Evolutionary conservation across 257 asterid genomes (phyloP).

Genomic region (Plantago elongata): DNA sequence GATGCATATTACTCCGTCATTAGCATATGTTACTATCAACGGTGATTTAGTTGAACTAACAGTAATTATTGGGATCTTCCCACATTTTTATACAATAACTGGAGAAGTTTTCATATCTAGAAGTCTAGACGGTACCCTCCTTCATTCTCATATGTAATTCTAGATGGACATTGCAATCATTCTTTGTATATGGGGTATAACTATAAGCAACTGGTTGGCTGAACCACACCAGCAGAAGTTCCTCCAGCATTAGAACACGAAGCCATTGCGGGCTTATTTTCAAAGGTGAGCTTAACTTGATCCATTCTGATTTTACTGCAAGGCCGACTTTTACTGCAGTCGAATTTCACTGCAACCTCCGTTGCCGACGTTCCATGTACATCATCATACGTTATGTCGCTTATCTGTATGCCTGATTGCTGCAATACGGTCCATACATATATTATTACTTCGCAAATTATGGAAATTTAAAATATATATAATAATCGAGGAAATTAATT

Average conservation of each 20-base stretch:
- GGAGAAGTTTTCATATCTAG: no score
- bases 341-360: conserved; percentile 21
- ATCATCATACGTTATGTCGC: conserved; percentile 21
- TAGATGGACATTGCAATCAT: no score
- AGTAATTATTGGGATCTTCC: no score
- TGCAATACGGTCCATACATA: not conserved
- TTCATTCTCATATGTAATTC: no score
- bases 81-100: no score
- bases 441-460: no score
- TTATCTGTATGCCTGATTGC: conserved; percentile 34
- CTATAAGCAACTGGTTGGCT: conserved; percentile 19
- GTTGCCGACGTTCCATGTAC: conserved; percentile 26
- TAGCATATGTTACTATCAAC: no score
- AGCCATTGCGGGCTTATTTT: conserved; percentile 1
- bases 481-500: not conserved
- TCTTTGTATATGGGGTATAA: no score
- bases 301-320: conserved; percentile 21
- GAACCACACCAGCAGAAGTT: conserved; percentile 12
- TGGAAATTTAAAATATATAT: no score
- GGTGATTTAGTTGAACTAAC: no score
- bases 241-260: conserved; percentile 21
- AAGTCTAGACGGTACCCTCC: no score
- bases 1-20: no score
- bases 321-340: conserved; percentile 18
- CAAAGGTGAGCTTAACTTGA: conserved; percentile 10